These are phyloP conservation scores for Aspergillus sp. DNA, from an alignment of 2,329 filamentous ascomycete species.

Conservation along the genomic window DNA sequence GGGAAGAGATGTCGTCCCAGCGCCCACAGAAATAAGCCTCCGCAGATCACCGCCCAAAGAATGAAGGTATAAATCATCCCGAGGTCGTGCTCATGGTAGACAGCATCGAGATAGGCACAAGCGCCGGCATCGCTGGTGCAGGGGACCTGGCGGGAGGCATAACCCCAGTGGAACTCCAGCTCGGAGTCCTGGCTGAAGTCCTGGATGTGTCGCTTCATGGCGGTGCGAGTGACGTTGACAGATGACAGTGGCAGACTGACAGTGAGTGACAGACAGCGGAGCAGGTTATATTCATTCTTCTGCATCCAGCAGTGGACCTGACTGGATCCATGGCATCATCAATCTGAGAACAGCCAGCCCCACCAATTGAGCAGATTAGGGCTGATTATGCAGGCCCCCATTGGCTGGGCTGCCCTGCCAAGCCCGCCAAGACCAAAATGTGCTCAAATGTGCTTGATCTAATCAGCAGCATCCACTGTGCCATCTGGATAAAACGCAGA, in stretches of 20 bases:
- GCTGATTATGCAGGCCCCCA: accelerated
- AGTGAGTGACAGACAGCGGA: neutral
- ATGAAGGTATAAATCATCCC: conserved; percentile 59
- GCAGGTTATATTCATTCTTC: neutral
- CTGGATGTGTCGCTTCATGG: conserved; percentile 45
- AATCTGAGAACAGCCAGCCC: neutral
- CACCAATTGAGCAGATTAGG: conserved; percentile 3
- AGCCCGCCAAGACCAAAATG: conserved; percentile 8
- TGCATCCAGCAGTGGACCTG: neutral
- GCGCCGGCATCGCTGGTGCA: conserved; percentile 59
- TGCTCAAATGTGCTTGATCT: conserved; percentile 13
- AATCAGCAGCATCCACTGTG: too few species aligned
- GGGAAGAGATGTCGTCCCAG: conserved; percentile 23
- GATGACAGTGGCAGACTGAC: neutral
- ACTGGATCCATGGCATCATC: neutral
- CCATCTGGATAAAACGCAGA: too few species aligned
- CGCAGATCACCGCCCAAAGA: conserved; percentile 55
- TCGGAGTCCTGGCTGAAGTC: conserved; percentile 39
- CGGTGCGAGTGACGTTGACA: neutral
- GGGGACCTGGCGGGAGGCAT: conserved; percentile 53
- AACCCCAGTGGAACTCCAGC: conserved; percentile 57
- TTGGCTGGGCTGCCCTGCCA: neutral
- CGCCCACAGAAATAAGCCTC: conserved; percentile 47
- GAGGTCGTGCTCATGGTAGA: conserved; percentile 55
- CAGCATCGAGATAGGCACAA: conserved; percentile 58